Evolutionary conservation across 169 alveolate genomes (phyloP).

Genomic region (Fabrea salina): DNA sequence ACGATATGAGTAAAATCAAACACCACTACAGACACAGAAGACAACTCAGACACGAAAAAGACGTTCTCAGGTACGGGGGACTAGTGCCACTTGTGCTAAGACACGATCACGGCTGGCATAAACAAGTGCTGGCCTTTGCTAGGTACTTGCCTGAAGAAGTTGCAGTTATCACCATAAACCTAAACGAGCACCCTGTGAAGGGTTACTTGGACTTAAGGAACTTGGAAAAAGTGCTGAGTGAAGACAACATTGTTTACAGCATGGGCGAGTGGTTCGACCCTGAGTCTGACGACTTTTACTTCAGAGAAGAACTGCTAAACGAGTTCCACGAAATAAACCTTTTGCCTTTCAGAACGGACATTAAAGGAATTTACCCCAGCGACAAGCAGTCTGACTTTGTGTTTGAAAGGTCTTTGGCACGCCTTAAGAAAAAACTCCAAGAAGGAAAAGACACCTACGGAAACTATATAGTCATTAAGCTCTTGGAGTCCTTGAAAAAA

Average conservation of each 20-base stretch:
- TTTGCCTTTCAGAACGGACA: constrained; percentile 43
- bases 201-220: constrained; percentile 57
- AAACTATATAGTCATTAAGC: not conserved
- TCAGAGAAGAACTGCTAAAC: constrained; percentile 62
- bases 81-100: constrained; percentile 70
- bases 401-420: constrained; percentile 36
- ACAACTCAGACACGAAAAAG: constrained; percentile 67
- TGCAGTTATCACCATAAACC: constrained; percentile 73
- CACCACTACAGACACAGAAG: constrained; percentile 78
- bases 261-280: constrained; percentile 53
- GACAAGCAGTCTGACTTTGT: constrained; percentile 31
- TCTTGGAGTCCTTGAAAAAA: not conserved
- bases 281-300: constrained; percentile 56
- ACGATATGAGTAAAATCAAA: constrained; percentile 71
- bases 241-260: constrained; percentile 57
- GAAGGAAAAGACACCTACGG: constrained; percentile 25
- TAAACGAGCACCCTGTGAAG: constrained; percentile 62
- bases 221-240: not conserved
- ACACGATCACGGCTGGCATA: constrained; percentile 66
- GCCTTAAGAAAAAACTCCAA: constrained; percentile 34
- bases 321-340: constrained; percentile 40
- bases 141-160: constrained; percentile 73
- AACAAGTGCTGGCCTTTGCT: constrained; percentile 76
- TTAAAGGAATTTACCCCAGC: constrained; percentile 30
- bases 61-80: constrained; percentile 71